A percentile compares a stretch with the other conserved stretches of the same genome.
Conservation (phyloP, 805 yeast genomes). For the Candida chilensis region DNA sequence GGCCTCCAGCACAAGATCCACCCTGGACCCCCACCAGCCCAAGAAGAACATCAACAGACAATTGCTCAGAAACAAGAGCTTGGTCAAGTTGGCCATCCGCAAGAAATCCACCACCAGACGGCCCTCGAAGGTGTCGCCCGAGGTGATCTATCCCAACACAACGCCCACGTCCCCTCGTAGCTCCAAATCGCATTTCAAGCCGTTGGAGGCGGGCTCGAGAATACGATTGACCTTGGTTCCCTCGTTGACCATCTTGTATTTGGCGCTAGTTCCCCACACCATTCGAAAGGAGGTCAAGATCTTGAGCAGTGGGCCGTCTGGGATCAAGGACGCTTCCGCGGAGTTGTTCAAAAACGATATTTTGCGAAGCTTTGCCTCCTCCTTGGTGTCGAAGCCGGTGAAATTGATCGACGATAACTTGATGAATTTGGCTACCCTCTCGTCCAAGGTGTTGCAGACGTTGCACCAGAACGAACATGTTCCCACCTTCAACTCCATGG, state of each 20-base stretch:
- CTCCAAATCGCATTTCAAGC: constrained; percentile 27
- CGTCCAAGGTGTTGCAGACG: constrained; percentile 25
- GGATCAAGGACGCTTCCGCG: constrained; percentile 2
- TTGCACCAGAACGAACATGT: constrained; percentile 10
- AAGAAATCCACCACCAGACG: constrained; percentile 16
- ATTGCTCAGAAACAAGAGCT: constrained; percentile 3
- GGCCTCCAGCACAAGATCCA: too few relatives aligned
- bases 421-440: constrained; percentile 23
- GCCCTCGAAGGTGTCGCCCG: constrained; percentile 3
- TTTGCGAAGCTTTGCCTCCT: background rate
- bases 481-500: constrained; percentile 30
- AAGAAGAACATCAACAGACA: constrained; percentile 2
- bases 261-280: constrained; percentile 24
- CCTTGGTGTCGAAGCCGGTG: constrained; percentile 14
- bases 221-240: constrained; percentile 39
- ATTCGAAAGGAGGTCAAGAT: constrained; percentile 10
- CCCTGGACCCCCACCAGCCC: too few relatives aligned
- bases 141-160: constrained; percentile 4
- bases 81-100: constrained; percentile 16
- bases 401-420: constrained; percentile 27
- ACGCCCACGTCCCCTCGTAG: constrained; percentile 3
- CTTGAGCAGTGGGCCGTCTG: constrained; percentile 6
- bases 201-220: constrained; percentile 41
- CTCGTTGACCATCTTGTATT: constrained; percentile 31
- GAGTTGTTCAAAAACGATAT: background rate